Base-by-base conservation (phyloP, 306 rosid species). In the Gleditsia sinensis region DNA sequence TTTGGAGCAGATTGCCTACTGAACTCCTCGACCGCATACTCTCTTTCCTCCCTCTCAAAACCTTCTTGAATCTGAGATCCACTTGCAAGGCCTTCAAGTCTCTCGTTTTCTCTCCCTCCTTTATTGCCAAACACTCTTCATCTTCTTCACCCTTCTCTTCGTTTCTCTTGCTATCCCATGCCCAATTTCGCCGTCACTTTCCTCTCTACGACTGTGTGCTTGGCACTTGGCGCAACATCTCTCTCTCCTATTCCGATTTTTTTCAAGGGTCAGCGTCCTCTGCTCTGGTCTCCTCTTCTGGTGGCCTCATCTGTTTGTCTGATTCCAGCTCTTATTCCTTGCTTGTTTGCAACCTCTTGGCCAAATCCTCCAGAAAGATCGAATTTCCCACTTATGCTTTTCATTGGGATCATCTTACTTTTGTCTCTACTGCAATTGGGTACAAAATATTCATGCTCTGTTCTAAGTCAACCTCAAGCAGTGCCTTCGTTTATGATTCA, bases 71-170 rank as follows among this genome's bases (percentile, higher is more conserved):
- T 54, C 85, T 94, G 0, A 80, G 96, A 85, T 87, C 97, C 11
- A 94, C 99, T 27, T 92, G 96, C 71, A 94, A 90, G 77, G 80
- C 80, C 25, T 94, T 94, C 74, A 79, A 83, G 75, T 74, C 93
- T 43, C 88, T 94, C 21, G 16, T 94, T 10, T 88, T 80, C 86
- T 84, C 97, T 36, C 96, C 95, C 5, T 25, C 86, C 2, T 92
- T 94, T 80, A 66, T 87, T 10, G 72, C 86, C 51, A 88, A 86
- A 20, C 91, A 87, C 81, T 83, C 88, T 5, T 81, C 87, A 23
- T 58, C 74, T 17, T 85, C 86, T 58, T 63, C 89, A 2, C 69
- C 89, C 24, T 88, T 91, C 77, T 84, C 96, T 55, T 88, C 96
- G 19, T 94, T 94, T 63, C 85, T 94, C 74, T 68, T 92, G 53